Conservation (phyloP, 768 basidiomycete genomes). For the Phylloporus scabripes region DNA sequence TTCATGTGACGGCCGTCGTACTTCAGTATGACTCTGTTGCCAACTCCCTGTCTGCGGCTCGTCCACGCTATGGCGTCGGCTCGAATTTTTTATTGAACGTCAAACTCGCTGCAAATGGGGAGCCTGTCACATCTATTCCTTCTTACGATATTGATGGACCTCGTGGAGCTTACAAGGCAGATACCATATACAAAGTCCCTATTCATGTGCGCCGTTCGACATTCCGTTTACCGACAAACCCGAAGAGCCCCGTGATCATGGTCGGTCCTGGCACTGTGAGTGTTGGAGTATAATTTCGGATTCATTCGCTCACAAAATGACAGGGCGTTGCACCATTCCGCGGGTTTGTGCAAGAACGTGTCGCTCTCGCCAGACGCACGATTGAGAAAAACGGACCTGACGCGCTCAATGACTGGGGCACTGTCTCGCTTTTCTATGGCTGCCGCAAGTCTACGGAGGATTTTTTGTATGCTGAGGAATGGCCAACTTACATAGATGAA, state of each 20-base stretch:
- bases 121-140: conserved; percentile 52
- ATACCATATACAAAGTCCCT: conserved; percentile 74
- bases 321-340: conserved; percentile 99
- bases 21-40: conserved; percentile 80
- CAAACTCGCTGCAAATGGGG: conserved; percentile 65
- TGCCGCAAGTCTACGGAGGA: conserved; percentile 87
- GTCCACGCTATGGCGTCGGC: conserved; percentile 83
- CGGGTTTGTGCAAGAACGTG: conserved; percentile 96
- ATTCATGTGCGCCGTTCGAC: conserved; percentile 95
- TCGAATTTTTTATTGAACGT: conserved; percentile 96
- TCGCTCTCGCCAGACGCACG: conserved; percentile 90
- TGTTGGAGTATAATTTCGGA: conserved; percentile 12
- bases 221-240: conserved; percentile 95
- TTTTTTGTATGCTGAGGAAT: conserved; percentile 93
- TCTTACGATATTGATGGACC: conserved; percentile 88
- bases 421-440: conserved; percentile 92
- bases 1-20: conserved; percentile 94
- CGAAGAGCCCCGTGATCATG: conserved; percentile 98
- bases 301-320: conserved; percentile 8
- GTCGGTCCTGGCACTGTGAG: conserved; percentile 96
- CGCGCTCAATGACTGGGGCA: conserved; percentile 93
- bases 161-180: conserved; percentile 72
- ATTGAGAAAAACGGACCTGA: conserved; percentile 94
- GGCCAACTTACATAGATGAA: conserved; percentile 82
- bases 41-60: conserved; percentile 45